Evolutionary conservation across 805 yeast genomes (phyloP).

Genomic region (Myxozyma lipomycoides): DNA sequence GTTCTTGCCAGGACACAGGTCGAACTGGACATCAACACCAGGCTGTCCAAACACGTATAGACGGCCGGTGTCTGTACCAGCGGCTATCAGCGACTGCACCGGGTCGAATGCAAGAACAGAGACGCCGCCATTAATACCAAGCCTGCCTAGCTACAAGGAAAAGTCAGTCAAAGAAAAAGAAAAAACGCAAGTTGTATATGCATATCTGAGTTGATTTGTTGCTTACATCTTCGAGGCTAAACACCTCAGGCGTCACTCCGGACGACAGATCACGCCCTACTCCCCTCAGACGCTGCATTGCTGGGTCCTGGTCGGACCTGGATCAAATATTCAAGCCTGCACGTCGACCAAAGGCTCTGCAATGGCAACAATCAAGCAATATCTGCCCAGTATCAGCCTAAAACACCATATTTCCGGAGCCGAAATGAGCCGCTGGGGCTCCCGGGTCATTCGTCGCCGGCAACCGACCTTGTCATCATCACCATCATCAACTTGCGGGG

Average conservation of each 20-base stretch:
- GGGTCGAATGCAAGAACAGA: constrained; percentile 77
- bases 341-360: too few species aligned
- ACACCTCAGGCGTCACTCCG: constrained; percentile 33
- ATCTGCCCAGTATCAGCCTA: too few species aligned
- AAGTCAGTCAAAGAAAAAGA: constrained; percentile 9
- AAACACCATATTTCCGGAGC: too few species aligned
- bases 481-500: too few species aligned
- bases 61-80: constrained; percentile 66
- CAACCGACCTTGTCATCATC: too few species aligned
- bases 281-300: constrained; percentile 12
- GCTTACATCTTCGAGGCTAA: constrained; percentile 35
- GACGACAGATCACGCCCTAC: constrained; percentile 35
- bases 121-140: constrained; percentile 64
- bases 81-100: constrained; percentile 77
- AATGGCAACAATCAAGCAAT: too few species aligned
- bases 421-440: too few species aligned
- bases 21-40: constrained; percentile 66
- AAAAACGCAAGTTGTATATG: neutral
- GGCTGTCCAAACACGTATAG: constrained; percentile 81
- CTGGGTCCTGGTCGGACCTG: too few species aligned
- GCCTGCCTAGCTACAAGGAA: constrained; percentile 37
- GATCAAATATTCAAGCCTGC: too few species aligned
- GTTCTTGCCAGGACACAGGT: constrained; percentile 46
- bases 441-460: too few species aligned
- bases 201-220: neutral